These are phyloP conservation scores for Zea luxurians DNA, from an alignment of 176 grass and related monocot genomes.

Conservation along the genomic window DNA sequence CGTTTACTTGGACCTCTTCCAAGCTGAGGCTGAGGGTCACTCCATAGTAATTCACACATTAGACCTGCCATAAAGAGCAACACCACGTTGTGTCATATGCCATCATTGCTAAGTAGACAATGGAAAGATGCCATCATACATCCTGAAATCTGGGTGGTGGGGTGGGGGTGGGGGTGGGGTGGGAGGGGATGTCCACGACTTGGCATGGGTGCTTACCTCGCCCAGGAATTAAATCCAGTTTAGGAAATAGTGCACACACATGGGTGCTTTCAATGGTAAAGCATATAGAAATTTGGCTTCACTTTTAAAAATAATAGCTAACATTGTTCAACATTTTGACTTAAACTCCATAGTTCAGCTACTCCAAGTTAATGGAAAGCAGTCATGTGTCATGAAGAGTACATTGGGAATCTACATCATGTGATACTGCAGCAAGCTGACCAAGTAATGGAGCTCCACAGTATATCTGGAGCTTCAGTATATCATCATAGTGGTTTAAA, in stretches of 20 bases:
- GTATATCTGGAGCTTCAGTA: background rate
- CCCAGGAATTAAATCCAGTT: background rate
- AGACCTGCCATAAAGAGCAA: background rate
- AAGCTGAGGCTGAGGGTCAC: constrained; percentile 79
- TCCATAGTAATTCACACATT: constrained; percentile 30
- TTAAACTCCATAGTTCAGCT: background rate
- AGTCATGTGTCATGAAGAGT: background rate
- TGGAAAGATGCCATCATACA: background rate
- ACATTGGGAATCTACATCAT: background rate
- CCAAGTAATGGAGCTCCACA: constrained; percentile 15
- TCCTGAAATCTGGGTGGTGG: too few species aligned
- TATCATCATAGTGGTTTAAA: constrained; percentile 4
- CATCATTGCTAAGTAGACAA: background rate
- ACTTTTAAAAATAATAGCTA: constrained; percentile 3
- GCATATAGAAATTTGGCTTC: background rate
- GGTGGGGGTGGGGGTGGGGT: too few species aligned
- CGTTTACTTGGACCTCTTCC: constrained; percentile 89
- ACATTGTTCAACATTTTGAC: constrained; percentile 12
- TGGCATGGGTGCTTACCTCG: background rate
- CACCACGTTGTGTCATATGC: constrained; percentile 5
- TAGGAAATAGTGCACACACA: background rate
- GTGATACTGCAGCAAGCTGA: background rate
- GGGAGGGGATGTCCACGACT: background rate
- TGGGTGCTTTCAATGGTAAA: background rate
- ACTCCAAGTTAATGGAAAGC: background rate